Evolutionary conservation across 306 rosid genomes (phyloP).

Genomic region (Potentilla sterilis): DNA sequence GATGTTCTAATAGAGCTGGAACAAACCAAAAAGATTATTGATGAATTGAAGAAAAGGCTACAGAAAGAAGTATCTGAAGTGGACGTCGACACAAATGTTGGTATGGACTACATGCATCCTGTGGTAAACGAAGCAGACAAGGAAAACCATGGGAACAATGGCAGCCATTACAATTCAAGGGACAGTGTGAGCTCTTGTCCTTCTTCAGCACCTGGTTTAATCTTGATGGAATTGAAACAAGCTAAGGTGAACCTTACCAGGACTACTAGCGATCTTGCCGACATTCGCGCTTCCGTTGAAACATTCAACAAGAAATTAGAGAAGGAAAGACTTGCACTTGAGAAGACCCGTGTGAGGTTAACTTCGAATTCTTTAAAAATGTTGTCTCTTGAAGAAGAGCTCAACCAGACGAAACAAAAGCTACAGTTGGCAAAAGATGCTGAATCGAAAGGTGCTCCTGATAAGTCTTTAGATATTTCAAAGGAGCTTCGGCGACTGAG

Average conservation of each 20-base stretch:
- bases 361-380: constrained; percentile 62
- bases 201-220: constrained; percentile 50
- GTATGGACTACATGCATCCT: constrained; percentile 18
- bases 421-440: constrained; percentile 60
- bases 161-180: constrained; percentile 14
- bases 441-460: constrained; percentile 41
- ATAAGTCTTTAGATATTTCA: constrained; percentile 50
- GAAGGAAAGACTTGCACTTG: constrained; percentile 69
- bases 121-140: constrained; percentile 43
- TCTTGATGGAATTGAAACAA: constrained; percentile 76
- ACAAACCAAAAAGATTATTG: constrained; percentile 39
- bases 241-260: constrained; percentile 74
- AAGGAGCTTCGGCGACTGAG: constrained; percentile 64
- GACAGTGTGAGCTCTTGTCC: constrained; percentile 34
- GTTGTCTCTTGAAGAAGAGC: constrained; percentile 74
- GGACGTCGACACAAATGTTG: constrained; percentile 19
- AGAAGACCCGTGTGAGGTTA: constrained; percentile 73
- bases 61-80: constrained; percentile 49
- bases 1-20: constrained; percentile 55
- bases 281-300: constrained; percentile 69
- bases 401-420: constrained; percentile 61
- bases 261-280: constrained; percentile 77
- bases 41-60: constrained; percentile 45
- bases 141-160: constrained; percentile 48
- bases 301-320: constrained; percentile 64